Evolutionary conservation across 2,329 filamentous ascomycete genomes (phyloP).

Genomic region (Pleomassaria siparia): DNA sequence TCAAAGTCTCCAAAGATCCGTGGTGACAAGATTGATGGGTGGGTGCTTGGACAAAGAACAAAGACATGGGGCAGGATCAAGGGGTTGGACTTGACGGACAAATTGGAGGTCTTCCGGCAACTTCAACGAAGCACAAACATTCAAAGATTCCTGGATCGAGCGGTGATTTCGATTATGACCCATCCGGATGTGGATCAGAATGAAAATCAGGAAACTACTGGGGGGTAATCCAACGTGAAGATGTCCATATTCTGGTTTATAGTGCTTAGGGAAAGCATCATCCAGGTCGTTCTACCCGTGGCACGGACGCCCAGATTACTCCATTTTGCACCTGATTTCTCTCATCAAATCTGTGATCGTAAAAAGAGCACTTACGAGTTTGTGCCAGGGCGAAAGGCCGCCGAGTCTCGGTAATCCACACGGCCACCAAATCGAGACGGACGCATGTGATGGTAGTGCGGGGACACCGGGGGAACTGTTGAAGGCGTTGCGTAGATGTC

Average conservation of each 20-base stretch:
- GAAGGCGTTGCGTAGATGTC: conserved; percentile 10
- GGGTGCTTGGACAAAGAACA: no score
- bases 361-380: conserved; percentile 14
- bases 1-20: no score
- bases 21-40: no score
- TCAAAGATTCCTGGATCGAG: no score
- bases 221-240: neutral
- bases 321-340: neutral
- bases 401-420: conserved; percentile 2
- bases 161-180: no score
- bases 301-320: neutral
- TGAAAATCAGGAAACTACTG: neutral
- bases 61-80: no score
- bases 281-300: neutral
- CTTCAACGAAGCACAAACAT: no score
- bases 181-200: no score
- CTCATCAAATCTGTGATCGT: conserved; percentile 5
- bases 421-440: neutral
- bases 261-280: conserved; percentile 1
- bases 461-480: conserved; percentile 14
- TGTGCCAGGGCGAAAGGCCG: conserved; percentile 3
- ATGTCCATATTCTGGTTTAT: neutral
- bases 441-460: conserved; percentile 13
- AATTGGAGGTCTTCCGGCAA: no score
- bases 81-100: no score